Conservation (phyloP, 257 asterid species). For the Cordia subcordata region DNA sequence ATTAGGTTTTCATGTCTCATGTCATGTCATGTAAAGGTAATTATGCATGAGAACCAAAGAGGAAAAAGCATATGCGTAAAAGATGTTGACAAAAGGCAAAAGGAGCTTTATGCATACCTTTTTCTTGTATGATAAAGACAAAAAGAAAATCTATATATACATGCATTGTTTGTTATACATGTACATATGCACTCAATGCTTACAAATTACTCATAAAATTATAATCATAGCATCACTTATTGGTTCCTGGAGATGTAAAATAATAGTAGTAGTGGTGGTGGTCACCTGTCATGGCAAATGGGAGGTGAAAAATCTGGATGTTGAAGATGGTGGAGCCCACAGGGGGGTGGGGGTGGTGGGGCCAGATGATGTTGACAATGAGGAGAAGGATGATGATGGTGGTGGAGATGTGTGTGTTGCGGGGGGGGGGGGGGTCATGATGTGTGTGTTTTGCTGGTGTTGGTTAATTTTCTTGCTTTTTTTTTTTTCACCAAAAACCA, state of each 20-base stretch:
- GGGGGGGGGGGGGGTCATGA: constrained; percentile 6
- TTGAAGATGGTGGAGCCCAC: constrained; percentile 28
- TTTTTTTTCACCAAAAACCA: constrained; percentile 30
- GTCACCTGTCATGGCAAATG: constrained; percentile 35
- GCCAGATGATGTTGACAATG: constrained; percentile 11
- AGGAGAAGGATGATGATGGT: constrained; percentile 5
- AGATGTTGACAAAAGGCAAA: constrained; percentile 10
- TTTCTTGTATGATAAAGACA: neutral
- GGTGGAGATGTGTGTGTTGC: constrained; percentile 4
- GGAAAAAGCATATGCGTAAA: constrained; percentile 14
- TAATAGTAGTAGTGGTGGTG: neutral
- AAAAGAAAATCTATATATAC: too few species aligned
- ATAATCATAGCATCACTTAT: too few species aligned
- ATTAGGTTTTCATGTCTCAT: constrained; percentile 13
- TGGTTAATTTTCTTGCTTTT: neutral
- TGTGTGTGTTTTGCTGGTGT: constrained; percentile 1
- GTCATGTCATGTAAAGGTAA: neutral
- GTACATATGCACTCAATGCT: too few species aligned
- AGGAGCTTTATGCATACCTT: neutral
- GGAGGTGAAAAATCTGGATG: constrained; percentile 26
- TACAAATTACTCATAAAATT: too few species aligned
- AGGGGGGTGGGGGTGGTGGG: constrained; percentile 13
- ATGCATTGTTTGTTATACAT: neutral
- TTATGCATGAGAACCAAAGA: constrained; percentile 12
- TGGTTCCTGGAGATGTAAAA: neutral